Base-by-base conservation (phyloP, 148 eudicot genomes). In the Cornus controversa region DNA sequence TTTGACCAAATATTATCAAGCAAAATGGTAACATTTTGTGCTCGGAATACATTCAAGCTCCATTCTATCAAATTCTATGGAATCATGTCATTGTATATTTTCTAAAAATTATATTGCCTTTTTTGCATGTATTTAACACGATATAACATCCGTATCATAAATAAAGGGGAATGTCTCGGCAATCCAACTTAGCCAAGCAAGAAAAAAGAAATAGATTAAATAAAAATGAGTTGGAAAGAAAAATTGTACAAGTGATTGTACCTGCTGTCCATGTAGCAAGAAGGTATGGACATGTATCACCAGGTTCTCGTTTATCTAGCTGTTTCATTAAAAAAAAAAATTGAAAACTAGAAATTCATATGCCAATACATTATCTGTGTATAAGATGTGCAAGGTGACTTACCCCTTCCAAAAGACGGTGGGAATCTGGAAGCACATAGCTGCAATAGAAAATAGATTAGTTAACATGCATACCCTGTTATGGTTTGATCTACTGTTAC, bases 221-320 rank as follows among this genome's bases (percentile, higher is more conserved):
- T n/a, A n/a, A n/a, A n/a, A 31, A 31, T 31, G 34, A 31, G 34
- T 31, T 31, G 34, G 34, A 31, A 31, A 1, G 4, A 31, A 31
- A 31, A 31, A 31, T 45, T 45, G 10, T 1, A 8, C 72, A 25
- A 15, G 50, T 24, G 29, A 10, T 22, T 72, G 66, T 89, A 94
- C 94, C 97, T 80, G 86, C 31, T 40, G 79, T 42, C 94, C 97
- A 90, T 78, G 87, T 78, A 28, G 88, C 91, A 68, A 94, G 89
- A 66, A 94, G 91, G 82, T 92, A 94, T 1, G 92, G 92, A 27
- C 71, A 74, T 23, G 86, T 84, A 69, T 88, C 93, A 29, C 83
- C 90, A 40, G 69, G 69, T 66, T 81, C 90, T 67, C 91, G 82
- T 40, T 72, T 79, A 1, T 81, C 82, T 24, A 90, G 70, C 93